These are phyloP conservation scores for Calonectria pseudoturangicola DNA, from an alignment of 2,329 filamentous ascomycete species.

Conservation along the genomic window DNA sequence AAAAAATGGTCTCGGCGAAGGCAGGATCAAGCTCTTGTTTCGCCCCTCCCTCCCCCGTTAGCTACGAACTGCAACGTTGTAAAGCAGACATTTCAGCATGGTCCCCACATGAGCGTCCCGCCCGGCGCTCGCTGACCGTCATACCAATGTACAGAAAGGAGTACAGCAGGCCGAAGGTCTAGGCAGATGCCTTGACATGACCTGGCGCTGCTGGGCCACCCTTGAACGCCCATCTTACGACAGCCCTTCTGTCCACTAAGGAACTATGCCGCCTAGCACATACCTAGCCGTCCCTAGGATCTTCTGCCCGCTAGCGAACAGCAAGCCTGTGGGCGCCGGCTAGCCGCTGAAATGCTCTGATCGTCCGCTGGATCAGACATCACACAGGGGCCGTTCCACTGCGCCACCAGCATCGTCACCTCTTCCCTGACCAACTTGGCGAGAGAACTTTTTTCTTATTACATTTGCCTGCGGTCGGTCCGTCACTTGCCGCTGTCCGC, in stretches of 20 bases:
- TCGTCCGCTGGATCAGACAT: conserved; percentile 51
- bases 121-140: conserved; percentile 50
- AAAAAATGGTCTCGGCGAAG: conserved; percentile 26
- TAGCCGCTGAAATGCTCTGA: conserved; percentile 48
- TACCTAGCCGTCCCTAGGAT: conserved; percentile 43
- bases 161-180: conserved; percentile 38
- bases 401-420: conserved; percentile 48
- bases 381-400: conserved; percentile 49
- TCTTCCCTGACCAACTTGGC: conserved; percentile 33
- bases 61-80: conserved; percentile 40
- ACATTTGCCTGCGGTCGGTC: conserved; percentile 14
- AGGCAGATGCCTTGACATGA: conserved; percentile 33
- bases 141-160: conserved; percentile 36
- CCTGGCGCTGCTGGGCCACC: conserved; percentile 40
- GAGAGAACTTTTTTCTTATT: conserved; percentile 34
- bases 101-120: conserved; percentile 46
- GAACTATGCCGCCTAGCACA: conserved; percentile 38
- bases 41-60: conserved; percentile 31
- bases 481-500: conserved; percentile 24
- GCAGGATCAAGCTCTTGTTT: conserved; percentile 30
- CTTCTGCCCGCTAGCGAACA: conserved; percentile 42
- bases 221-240: conserved; percentile 42
- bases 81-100: conserved; percentile 38
- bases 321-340: conserved; percentile 40
- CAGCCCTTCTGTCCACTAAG: conserved; percentile 39